Evolutionary conservation across 2,329 filamentous ascomycete species (phyloP).

Genomic region (Coniochaeta sp.): DNA sequence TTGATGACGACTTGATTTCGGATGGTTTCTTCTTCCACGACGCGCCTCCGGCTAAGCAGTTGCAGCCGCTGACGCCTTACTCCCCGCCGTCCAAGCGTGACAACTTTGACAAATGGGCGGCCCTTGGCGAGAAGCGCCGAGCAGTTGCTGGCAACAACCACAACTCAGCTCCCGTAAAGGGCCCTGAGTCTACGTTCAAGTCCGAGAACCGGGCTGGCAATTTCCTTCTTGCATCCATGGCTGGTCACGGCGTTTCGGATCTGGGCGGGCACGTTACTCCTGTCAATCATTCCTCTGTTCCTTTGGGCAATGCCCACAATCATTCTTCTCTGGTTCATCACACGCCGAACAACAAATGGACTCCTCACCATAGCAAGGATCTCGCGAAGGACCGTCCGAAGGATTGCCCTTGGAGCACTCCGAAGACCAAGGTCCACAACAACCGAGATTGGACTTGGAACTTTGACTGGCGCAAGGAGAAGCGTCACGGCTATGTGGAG

Average conservation of each 20-base stretch:
- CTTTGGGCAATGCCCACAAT: conserved; percentile 7
- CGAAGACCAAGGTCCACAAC: conserved; percentile 19
- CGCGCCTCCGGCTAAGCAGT: conserved; percentile 30
- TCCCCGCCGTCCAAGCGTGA: conserved; percentile 60
- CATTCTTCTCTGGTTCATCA: conserved; percentile 11
- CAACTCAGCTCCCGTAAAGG: conserved; percentile 37
- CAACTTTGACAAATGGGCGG: conserved; percentile 77
- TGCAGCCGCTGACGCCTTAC: conserved; percentile 26
- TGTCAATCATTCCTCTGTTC: conserved; percentile 14
- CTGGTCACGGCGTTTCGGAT: conserved; percentile 40
- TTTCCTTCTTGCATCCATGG: conserved; percentile 17
- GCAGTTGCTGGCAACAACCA: conserved; percentile 40
- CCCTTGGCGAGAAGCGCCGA: conserved; percentile 75
- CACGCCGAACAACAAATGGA: conserved; percentile 13
- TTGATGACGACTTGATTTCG: conserved; percentile 58
- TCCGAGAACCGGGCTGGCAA: conserved; percentile 34
- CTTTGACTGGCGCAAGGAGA: conserved; percentile 49
- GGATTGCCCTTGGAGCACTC: conserved; percentile 47
- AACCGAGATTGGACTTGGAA: conserved; percentile 46
- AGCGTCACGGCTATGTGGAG: conserved; percentile 67
- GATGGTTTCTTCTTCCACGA: conserved; percentile 72
- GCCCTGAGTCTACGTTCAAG: conserved; percentile 33
- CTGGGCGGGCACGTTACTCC: conserved; percentile 22
- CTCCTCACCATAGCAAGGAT: conserved; percentile 19
- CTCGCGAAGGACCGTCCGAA: conserved; percentile 38